These are phyloP conservation scores for Scutellaria minor DNA, from an alignment of 257 asterid genomes.

Conservation along the genomic window DNA sequence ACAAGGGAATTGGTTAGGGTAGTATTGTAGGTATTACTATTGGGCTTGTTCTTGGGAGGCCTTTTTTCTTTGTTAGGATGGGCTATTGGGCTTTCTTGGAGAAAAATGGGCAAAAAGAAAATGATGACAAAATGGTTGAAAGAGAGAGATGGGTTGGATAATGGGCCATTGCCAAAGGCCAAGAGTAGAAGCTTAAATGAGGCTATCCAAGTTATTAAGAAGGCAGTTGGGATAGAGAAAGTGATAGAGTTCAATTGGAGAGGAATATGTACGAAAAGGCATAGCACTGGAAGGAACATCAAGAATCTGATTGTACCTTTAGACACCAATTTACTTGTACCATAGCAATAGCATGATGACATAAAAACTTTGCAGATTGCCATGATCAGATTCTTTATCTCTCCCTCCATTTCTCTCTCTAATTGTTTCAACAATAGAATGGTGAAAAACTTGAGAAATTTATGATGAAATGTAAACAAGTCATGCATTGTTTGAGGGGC, in stretches of 20 bases:
- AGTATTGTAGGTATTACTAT: too few species aligned
- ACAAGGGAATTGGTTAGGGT: too few species aligned
- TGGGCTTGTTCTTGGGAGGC: not conserved
- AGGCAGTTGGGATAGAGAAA: slow-evolving; percentile 36
- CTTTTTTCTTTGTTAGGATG: not conserved
- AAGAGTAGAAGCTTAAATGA: slow-evolving; percentile 54
- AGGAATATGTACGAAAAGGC: slow-evolving; percentile 43
- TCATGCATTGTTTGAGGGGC: slow-evolving; percentile 41
- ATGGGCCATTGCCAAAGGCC: slow-evolving; percentile 51
- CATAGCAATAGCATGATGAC: slow-evolving; percentile 51
- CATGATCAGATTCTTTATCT: slow-evolving; percentile 44
- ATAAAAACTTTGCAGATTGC: slow-evolving; percentile 33
- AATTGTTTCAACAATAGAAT: not conserved
- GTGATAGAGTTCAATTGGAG: slow-evolving; percentile 38
- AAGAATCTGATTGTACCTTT: slow-evolving; percentile 48
- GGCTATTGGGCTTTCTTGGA: slow-evolving; percentile 10
- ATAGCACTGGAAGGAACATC: slow-evolving; percentile 43
- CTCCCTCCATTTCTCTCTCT: slow-evolving; percentile 34
- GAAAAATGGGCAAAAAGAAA: slow-evolving; percentile 41
- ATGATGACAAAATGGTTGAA: slow-evolving; percentile 38
- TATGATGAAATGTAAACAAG: not conserved
- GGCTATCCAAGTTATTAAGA: slow-evolving; percentile 52
- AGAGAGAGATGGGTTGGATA: slow-evolving; percentile 48
- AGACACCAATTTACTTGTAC: slow-evolving; percentile 36
- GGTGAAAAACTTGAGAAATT: not conserved